Evolutionary conservation across 805 yeast species (phyloP).

Genomic region (Kluyveromyces dobzhanskii): DNA sequence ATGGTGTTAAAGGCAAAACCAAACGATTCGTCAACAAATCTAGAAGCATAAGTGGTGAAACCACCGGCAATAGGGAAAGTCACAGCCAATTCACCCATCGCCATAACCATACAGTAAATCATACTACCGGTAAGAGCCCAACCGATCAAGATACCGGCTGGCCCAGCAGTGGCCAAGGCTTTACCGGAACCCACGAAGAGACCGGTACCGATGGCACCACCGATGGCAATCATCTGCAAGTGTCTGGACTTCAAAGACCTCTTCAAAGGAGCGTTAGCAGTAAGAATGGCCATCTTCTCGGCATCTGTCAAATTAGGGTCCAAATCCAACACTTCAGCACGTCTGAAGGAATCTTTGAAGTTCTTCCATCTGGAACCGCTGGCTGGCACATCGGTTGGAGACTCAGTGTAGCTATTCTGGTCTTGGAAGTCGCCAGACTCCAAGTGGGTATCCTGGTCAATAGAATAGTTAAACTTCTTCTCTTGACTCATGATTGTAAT

Average conservation of each 20-base stretch:
- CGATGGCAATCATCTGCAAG: conserved; percentile 60
- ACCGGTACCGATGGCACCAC: conserved; percentile 72
- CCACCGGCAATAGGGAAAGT: conserved; percentile 59
- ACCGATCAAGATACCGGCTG: conserved; percentile 52
- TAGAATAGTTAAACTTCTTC: conserved; percentile 2
- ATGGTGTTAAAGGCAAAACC: conserved; percentile 59
- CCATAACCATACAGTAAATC: conserved; percentile 52
- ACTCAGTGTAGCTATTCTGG: neutral
- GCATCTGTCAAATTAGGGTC: conserved; percentile 34
- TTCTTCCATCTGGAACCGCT: conserved; percentile 32
- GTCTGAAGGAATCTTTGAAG: conserved; percentile 44
- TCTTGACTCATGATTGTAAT: conserved; percentile 3
- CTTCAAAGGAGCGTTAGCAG: conserved; percentile 49
- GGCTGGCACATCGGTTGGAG: neutral
- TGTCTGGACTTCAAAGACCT: conserved; percentile 46
- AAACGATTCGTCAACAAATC: conserved; percentile 51
- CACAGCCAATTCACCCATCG: conserved; percentile 53
- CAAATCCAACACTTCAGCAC: conserved; percentile 28
- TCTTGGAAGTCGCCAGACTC: conserved; percentile 4
- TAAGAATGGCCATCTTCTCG: conserved; percentile 37
- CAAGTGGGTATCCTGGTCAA: conserved; percentile 3
- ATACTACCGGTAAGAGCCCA: conserved; percentile 46
- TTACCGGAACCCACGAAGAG: conserved; percentile 64
- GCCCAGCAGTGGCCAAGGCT: conserved; percentile 57
- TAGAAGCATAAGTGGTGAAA: conserved; percentile 51